Evolutionary conservation across 2,329 filamentous ascomycete species (phyloP), one percentile per base, ranked within the genome.

Genomic region (Cladosporium sp.): DNA sequence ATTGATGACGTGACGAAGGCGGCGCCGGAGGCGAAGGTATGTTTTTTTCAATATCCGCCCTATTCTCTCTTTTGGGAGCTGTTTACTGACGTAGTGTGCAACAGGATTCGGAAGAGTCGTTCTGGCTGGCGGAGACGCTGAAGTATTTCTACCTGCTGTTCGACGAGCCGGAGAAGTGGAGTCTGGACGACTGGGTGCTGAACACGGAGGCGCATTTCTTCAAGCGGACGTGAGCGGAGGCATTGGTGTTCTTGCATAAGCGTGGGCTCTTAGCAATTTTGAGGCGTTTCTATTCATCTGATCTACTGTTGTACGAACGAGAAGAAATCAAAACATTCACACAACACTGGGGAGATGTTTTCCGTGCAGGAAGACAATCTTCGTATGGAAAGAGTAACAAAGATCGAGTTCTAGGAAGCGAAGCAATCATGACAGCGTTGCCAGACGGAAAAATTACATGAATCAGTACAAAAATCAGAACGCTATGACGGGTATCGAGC

Each of bases 71-170:
- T 35, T 11, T 11, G n/a, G 34, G 10, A 35, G 34, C 10, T 35
- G 2, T 3, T 35, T 35, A 13, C 31, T 28, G 37, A 43, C 13
- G 16, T n/a, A 3, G 38, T 22, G 18, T 38, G 13, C n/a, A n/a
- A 14, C 14, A 54, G 52, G 52, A 54, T 38, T 43, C 38, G 3
- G 14, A 31, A 9, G 52, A 54, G 28, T 49, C 44, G 10, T 54
- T 54, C 45, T 54, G 52, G 64, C 76, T 89, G 56, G 87, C 87
- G 3, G 90, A 95, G 76, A 95, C 89, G 38, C 74, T 95, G 61
- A 96, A 95, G 75, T 95, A 95, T 66, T 95, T 93, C 60, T 95
- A 89, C 67, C 69, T 95, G 53, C 76, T 95, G 46, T 95, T 87
- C 67, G 82, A 82, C 18, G 78, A 83, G 52, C 84, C 86, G 0